These are phyloP conservation scores for Calocybe cyanea DNA, from an alignment of 768 basidiomycete species.

Conservation along the genomic window DNA sequence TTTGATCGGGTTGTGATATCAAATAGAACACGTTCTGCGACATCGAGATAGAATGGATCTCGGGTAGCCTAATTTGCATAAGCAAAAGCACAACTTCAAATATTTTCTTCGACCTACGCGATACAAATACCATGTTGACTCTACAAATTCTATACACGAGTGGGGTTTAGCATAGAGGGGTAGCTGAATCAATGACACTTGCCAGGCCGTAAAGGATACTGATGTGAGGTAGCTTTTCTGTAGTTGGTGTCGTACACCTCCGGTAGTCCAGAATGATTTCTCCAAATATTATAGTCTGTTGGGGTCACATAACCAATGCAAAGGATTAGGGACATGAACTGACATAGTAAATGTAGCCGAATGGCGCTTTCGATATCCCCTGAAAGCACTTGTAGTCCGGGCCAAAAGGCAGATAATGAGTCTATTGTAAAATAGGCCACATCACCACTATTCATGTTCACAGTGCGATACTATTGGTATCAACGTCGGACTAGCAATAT, in stretches of 20 bases:
- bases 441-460: constrained; percentile 79
- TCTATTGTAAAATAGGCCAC: constrained; percentile 79
- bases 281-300: constrained; percentile 91
- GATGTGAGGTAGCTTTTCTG: constrained; percentile 65
- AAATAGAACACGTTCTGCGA: constrained; percentile 78
- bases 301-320: not conserved
- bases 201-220: constrained; percentile 81
- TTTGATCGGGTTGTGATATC: constrained; percentile 74
- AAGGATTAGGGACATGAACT: constrained; percentile 20
- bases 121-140: constrained; percentile 96
- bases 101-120: constrained; percentile 45
- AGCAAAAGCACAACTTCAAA: constrained; percentile 4
- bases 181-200: constrained; percentile 4
- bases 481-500: not conserved
- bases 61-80: constrained; percentile 67
- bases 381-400: constrained; percentile 87
- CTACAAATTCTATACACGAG: constrained; percentile 70
- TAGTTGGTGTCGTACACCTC: constrained; percentile 88
- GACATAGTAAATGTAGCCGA: constrained; percentile 86
- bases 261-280: constrained; percentile 80
- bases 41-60: constrained; percentile 89
- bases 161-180: not conserved
- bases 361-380: constrained; percentile 89
- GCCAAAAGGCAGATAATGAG: constrained; percentile 94
- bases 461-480: constrained; percentile 71